These are phyloP conservation scores for Fistulifera pelliculosa DNA, from an alignment of 108 stramenopile species.

Conservation along the genomic window DNA sequence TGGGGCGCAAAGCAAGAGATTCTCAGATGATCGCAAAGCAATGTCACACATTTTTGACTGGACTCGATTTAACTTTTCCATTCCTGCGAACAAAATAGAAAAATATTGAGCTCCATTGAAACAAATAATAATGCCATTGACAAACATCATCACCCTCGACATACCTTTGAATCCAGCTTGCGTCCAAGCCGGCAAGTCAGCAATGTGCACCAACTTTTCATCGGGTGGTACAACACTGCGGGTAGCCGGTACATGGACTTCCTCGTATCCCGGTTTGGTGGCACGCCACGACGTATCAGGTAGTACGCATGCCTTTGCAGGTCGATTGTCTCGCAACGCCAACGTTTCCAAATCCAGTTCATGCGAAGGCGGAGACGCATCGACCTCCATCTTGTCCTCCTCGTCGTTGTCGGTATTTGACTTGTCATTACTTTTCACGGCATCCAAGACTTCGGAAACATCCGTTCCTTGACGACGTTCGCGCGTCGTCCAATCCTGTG, in stretches of 20 bases:
- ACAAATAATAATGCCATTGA: not conserved
- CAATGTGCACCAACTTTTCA: slow-evolving; percentile 74
- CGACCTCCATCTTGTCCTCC: slow-evolving; percentile 21
- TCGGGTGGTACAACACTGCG: slow-evolving; percentile 60
- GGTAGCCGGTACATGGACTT: slow-evolving; percentile 98
- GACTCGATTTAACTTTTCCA: slow-evolving; percentile 95
- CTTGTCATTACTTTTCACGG: slow-evolving; percentile 32
- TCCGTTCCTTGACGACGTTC: slow-evolving; percentile 54
- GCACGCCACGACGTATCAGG: slow-evolving; percentile 91
- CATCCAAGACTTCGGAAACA: slow-evolving; percentile 24
- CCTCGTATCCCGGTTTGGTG: slow-evolving; percentile 96
- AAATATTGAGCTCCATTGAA: slow-evolving; percentile 3
- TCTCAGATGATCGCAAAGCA: slow-evolving; percentile 84
- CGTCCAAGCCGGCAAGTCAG: slow-evolving; percentile 92
- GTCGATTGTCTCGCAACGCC: slow-evolving; percentile 91
- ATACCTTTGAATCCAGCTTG: slow-evolving; percentile 81
- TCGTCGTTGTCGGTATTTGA: slow-evolving; percentile 14
- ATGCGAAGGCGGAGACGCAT: slow-evolving; percentile 15
- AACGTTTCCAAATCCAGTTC: slow-evolving; percentile 88
- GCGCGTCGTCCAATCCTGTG: slow-evolving; percentile 65
- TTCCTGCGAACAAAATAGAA: slow-evolving; percentile 10
- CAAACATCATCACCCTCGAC: too few species aligned
- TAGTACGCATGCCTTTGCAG: slow-evolving; percentile 86
- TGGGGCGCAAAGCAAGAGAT: slow-evolving; percentile 97
- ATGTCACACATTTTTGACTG: slow-evolving; percentile 90